phyloP scores from a whole-genome alignment of 148 eudicot species.

The Rhododendron williamsianum region DNA sequence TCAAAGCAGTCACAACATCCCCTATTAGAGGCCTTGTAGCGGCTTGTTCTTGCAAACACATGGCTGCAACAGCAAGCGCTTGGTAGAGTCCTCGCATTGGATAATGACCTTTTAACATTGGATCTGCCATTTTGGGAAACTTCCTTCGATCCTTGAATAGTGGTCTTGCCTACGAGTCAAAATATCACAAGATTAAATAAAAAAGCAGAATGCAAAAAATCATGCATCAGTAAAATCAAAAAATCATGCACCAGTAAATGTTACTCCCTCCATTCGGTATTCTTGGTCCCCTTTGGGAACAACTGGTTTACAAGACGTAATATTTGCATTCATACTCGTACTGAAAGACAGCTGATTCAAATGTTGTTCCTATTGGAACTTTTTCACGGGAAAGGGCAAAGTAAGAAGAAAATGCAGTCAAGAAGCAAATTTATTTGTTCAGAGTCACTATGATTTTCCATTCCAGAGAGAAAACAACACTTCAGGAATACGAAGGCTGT shows the following conservation, averaged over 20 bases:
- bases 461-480: background rate
- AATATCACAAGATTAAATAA: conserved; percentile 6
- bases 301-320: background rate
- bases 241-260: background rate
- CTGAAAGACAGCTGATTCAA: background rate
- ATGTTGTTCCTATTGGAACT: background rate
- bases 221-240: background rate
- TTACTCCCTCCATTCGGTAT: background rate
- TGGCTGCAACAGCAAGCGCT: conserved; percentile 98
- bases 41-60: conserved; percentile 99
- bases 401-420: background rate
- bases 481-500: background rate
- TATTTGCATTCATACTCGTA: background rate
- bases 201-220: background rate
- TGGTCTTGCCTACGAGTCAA: conserved; percentile 76
- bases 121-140: conserved; percentile 98
- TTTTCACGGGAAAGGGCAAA: background rate
- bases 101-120: conserved; percentile 77
- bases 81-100: conserved; percentile 96
- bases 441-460: background rate
- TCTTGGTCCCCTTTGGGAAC: background rate
- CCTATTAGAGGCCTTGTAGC: conserved; percentile 92
- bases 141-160: conserved; percentile 92
- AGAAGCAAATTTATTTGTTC: background rate
- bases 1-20: conserved; percentile 89